A percentile compares a stretch with the other conserved stretches of the same genome.
Evolutionary conservation across 345 rosid species (phyloP).

Genomic region (Eucalyptus pumila): DNA sequence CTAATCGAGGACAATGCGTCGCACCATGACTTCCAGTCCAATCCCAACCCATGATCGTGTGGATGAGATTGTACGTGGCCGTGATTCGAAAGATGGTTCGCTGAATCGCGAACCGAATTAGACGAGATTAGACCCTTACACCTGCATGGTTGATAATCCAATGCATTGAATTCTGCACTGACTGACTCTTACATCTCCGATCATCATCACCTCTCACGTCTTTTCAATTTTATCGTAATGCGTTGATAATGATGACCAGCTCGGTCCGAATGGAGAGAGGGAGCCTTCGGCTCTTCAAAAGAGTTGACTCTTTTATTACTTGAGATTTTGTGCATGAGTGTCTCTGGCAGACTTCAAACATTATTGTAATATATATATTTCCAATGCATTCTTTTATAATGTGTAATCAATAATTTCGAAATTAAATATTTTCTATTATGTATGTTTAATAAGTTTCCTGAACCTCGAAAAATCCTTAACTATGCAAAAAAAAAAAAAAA

Average conservation of each 20-base stretch:
- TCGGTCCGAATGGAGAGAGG: not conserved
- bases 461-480: not conserved
- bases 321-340: not conserved
- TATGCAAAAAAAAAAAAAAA: not conserved
- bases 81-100: not conserved
- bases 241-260: not conserved
- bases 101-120: too few relatives aligned
- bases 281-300: not conserved
- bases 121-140: not conserved
- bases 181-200: not conserved
- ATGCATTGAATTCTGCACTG: not conserved
- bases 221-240: not conserved
- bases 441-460: not conserved
- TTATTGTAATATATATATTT: fast-evolving
- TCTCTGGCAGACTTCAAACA: not conserved
- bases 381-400: too few relatives aligned
- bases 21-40: not conserved
- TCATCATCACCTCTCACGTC: not conserved
- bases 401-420: not conserved
- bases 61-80: not conserved
- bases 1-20: too few relatives aligned
- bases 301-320: not conserved
- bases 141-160: not conserved
- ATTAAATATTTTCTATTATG: not conserved
- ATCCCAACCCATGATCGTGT: not conserved